Base-by-base conservation (phyloP, 1,139 yeast species). In the Zygotorulaspora mrakii region DNA sequence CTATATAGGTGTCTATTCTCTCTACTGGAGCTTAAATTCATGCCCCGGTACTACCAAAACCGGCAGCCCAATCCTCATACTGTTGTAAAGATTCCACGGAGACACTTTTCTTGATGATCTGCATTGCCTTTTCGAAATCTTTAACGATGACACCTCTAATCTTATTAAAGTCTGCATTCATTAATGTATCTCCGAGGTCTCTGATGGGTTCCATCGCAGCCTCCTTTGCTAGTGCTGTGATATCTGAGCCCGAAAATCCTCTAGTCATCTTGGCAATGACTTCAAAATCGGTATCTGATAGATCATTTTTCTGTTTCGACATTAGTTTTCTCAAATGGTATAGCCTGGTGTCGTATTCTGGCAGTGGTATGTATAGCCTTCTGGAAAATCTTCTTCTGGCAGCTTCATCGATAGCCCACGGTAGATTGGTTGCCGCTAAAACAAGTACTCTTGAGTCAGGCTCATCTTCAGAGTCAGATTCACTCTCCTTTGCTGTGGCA, bases 161-260 rank as follows among this genome's bases (percentile, higher is more conserved):
- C 37, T 69, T 69, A 23, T 72, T 74, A 5, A 76, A 71, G 10
- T 78, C 75, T 1, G 78, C 74, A 58, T 69, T 67, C 49, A 78
- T 67, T 32, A 78, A 62, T 40, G 67, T 65, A 41, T 77, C 84
- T 0, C 84, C 84, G 30, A 79, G 58, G 24, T 77, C 76, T 50
- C 85, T 64, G 30, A 79, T 68, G 1, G 85, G 85, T 9, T 80
- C 82, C 84, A 79, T 78, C 1, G 84, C 83, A n/a, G 82, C 77
- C 50, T 78, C 83, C 54, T 78, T 78, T n/a, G 83, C 82, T 40
- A 79, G 59, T 3, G 81, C 76, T 1, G 83, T 77, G 17, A 79
- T 69, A 55, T 79, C 85, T 47, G 81, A 74, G 13, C 82, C 82
- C 34, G 82, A 76, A 50, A 76, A 79, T 0, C 82, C 82, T 10